A percentile compares a stretch with the other conserved stretches of the same genome.
Evolutionary conservation across 169 alveolate species (phyloP).

Genomic region (Eimeria acervulina): DNA sequence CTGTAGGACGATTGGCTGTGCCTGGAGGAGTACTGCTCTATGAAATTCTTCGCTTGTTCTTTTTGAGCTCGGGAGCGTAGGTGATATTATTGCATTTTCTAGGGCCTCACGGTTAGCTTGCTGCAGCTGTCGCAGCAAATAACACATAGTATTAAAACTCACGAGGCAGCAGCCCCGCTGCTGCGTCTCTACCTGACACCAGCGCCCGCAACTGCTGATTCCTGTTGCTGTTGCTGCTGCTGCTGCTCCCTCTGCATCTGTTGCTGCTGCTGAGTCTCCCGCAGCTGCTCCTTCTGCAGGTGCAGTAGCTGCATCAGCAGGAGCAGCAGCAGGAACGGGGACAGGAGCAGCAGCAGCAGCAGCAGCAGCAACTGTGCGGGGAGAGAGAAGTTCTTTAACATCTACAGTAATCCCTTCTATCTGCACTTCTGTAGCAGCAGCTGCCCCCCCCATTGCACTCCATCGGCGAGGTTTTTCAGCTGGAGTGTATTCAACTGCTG

Average conservation of each 20-base stretch:
- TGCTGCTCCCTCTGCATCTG: not conserved
- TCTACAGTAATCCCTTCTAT: not conserved
- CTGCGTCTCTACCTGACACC: slow-evolving; percentile 58
- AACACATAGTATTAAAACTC: slow-evolving; percentile 38
- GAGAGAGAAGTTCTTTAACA: not conserved
- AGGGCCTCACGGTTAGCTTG: not conserved
- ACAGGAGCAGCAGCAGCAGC: not conserved
- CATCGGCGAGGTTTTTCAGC: not conserved
- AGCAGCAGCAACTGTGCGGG: not conserved
- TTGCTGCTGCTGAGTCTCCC: not conserved
- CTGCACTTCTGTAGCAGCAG: slow-evolving; percentile 16
- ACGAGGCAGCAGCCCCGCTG: slow-evolving; percentile 74
- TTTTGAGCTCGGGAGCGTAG: not conserved
- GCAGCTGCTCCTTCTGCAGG: not conserved
- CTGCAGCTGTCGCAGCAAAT: not conserved
- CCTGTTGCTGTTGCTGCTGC: not conserved
- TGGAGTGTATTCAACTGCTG: not conserved
- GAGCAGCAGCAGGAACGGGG: not conserved
- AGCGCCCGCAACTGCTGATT: not conserved
- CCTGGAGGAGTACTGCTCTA: slow-evolving; percentile 33
- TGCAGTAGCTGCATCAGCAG: not conserved
- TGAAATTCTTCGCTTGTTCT: not conserved
- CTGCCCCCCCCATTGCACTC: not conserved
- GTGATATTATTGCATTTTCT: not conserved
- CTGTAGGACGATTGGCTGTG: slow-evolving; percentile 72